phyloP scores from a whole-genome alignment of 139 green algal species.

The Yamagishiella unicocca region DNA sequence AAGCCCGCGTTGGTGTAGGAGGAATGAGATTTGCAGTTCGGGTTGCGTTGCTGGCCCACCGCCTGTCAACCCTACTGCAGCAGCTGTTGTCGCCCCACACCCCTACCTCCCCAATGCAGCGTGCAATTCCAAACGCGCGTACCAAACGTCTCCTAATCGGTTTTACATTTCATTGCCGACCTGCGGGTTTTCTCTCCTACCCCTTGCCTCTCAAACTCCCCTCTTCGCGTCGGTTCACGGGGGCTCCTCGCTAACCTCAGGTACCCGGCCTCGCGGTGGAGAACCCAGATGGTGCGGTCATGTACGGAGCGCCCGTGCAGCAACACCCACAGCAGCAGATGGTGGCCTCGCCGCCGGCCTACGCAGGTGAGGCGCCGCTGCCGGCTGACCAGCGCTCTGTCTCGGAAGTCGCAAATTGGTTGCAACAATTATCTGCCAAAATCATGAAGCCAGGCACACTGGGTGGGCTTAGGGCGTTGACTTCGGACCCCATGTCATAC shows the following conservation, averaged over 20 bases:
- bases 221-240: too few relatives aligned
- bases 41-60: background rate
- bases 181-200: background rate
- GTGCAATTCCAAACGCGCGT: background rate
- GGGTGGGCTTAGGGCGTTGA: too few relatives aligned
- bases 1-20: background rate
- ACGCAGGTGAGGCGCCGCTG: background rate
- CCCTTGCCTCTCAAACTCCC: too few relatives aligned
- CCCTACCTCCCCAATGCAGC: background rate
- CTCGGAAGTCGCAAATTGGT: too few relatives aligned
- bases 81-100: background rate
- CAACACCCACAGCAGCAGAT: too few relatives aligned
- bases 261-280: slow-evolving; percentile 30
- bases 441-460: too few relatives aligned
- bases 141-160: background rate
- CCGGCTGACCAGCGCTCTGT: too few relatives aligned
- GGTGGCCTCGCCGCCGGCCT: background rate
- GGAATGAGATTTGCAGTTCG: background rate
- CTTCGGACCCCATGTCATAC: too few relatives aligned
- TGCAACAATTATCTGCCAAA: too few relatives aligned
- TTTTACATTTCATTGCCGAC: background rate
- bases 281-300: slow-evolving; percentile 47
- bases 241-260: too few relatives aligned
- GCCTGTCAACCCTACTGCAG: too few relatives aligned
- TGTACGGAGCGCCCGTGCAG: slow-evolving; percentile 21